A percentile compares a stretch with the other conserved stretches of the same genome.
Evolutionary conservation across 495 filamentous ascomycete genomes (phyloP).

Genomic region (Annulohypoxylon nitens): DNA sequence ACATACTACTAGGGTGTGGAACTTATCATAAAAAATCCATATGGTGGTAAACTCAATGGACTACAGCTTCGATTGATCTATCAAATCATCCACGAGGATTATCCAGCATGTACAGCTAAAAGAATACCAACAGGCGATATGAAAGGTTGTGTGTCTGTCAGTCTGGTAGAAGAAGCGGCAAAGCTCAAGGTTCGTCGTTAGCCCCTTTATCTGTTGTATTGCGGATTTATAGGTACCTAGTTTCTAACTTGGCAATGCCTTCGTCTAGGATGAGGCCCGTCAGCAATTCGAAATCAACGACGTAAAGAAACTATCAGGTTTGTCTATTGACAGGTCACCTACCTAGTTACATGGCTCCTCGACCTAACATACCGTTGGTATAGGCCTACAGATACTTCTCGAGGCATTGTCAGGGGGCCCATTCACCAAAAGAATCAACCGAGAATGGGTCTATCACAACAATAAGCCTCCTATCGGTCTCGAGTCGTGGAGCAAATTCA

Average conservation of each 20-base stretch:
- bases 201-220: neutral
- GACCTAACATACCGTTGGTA: neutral
- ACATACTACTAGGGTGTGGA: conserved; percentile 9
- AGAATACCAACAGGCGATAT: conserved; percentile 13
- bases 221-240: neutral
- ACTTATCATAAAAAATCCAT: conserved; percentile 26
- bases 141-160: conserved; percentile 17
- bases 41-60: conserved; percentile 47
- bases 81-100: conserved; percentile 74
- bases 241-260: conserved; percentile 6
- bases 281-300: conserved; percentile 1
- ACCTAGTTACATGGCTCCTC: neutral
- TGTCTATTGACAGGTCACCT: neutral
- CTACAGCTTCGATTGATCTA: conserved; percentile 75
- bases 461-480: conserved; percentile 20
- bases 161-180: neutral
- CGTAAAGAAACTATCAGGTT: conserved; percentile 24
- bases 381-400: conserved; percentile 76
- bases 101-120: conserved; percentile 65
- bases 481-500: conserved; percentile 39
- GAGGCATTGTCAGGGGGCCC: conserved; percentile 75
- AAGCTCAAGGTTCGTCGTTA: conserved; percentile 38
- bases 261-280: conserved; percentile 17
- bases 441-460: conserved; percentile 54
- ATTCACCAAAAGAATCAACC: conserved; percentile 62